phyloP scores from a whole-genome alignment of 768 basidiomycete species.

The Dioszegia aurantiaca region DNA sequence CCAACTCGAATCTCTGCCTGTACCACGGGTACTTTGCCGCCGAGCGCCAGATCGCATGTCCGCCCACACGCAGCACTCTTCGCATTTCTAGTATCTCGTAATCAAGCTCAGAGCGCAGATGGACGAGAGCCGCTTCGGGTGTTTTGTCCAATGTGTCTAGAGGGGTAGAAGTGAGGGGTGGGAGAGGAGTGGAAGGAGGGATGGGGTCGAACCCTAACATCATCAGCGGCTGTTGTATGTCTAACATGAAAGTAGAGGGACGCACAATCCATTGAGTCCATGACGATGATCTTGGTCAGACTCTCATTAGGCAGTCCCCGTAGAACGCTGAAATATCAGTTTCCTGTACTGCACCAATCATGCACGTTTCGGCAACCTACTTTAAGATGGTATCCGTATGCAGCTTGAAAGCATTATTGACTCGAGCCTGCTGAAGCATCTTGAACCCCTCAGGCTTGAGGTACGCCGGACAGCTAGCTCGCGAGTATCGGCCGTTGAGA shows the following conservation, averaged over 20 bases:
- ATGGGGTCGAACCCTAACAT: slow-evolving; percentile 50
- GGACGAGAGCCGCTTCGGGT: slow-evolving; percentile 52
- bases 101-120: slow-evolving; percentile 56
- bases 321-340: slow-evolving; percentile 53
- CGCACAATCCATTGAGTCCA: slow-evolving; percentile 63
- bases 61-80: slow-evolving; percentile 61
- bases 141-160: slow-evolving; percentile 57
- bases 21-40: slow-evolving; percentile 69
- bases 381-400: slow-evolving; percentile 72
- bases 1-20: slow-evolving; percentile 58
- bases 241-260: neutral
- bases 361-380: slow-evolving; percentile 51
- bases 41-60: slow-evolving; percentile 66
- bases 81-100: slow-evolving; percentile 61
- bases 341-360: neutral
- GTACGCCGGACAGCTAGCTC: slow-evolving; percentile 62
- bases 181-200: slow-evolving; percentile 37
- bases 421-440: slow-evolving; percentile 55
- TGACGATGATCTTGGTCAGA: slow-evolving; percentile 65
- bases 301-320: slow-evolving; percentile 56
- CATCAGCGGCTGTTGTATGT: neutral
- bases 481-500: slow-evolving; percentile 61
- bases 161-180: slow-evolving; percentile 16
- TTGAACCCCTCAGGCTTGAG: slow-evolving; percentile 65
- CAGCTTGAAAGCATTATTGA: slow-evolving; percentile 61